These are phyloP conservation scores for Daldinia grandis DNA, from an alignment of 495 filamentous ascomycete species.

Conservation along the genomic window DNA sequence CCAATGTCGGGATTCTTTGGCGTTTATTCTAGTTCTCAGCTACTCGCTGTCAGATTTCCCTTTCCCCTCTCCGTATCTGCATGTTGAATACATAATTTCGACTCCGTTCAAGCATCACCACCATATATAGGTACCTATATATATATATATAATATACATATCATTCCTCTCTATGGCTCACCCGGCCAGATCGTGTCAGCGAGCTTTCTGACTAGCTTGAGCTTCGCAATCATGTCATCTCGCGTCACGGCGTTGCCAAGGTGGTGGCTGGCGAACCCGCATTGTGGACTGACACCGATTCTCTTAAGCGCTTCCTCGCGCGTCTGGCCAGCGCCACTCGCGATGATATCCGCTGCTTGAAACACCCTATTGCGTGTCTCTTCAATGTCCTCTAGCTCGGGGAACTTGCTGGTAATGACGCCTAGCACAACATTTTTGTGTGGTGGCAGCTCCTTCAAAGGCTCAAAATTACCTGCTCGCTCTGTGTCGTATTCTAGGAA, in stretches of 20 bases:
- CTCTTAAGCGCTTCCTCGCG: constrained; percentile 66
- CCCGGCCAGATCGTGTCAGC: constrained; percentile 71
- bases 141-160: not conserved
- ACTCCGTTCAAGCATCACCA: not conserved
- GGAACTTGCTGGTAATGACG: constrained; percentile 73
- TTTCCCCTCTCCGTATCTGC: constrained; percentile 22
- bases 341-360: constrained; percentile 69
- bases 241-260: constrained; percentile 67
- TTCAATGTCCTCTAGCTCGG: constrained; percentile 69
- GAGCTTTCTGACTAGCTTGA: constrained; percentile 68
- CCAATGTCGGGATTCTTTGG: constrained; percentile 1
- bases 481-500: constrained; percentile 78
- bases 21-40: constrained; percentile 10
- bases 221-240: constrained; percentile 70
- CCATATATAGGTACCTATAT: not conserved
- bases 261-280: constrained; percentile 72
- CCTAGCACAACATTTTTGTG: constrained; percentile 76
- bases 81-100: constrained; percentile 41
- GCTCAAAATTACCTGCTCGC: constrained; percentile 73
- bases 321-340: constrained; percentile 64
- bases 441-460: constrained; percentile 68
- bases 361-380: constrained; percentile 69
- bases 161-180: constrained; percentile 51
- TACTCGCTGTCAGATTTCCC: not conserved
- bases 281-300: constrained; percentile 73